Conservation (phyloP, 2,329 filamentous ascomycete species). For the Tolypocladium guangdongense region DNA sequence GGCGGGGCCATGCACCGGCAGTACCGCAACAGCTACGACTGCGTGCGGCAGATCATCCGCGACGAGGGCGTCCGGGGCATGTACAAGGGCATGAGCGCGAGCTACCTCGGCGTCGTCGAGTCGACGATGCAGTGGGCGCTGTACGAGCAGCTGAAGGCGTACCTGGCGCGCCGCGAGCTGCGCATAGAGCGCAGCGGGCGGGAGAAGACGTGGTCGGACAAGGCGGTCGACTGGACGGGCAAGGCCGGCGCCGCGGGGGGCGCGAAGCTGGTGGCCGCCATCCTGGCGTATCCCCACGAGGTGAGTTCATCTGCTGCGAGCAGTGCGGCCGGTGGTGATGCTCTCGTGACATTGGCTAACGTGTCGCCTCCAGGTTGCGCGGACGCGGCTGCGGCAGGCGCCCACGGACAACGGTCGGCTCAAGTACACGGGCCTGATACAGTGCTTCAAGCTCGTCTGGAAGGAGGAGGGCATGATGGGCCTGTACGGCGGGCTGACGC, state of each 20-base stretch:
- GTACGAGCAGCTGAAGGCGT: constrained; percentile 83
- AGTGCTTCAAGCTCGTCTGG: constrained; percentile 82
- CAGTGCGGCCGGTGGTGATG: background rate
- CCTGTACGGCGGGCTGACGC: constrained; percentile 83
- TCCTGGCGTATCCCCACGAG: constrained; percentile 88
- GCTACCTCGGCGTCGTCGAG: constrained; percentile 83
- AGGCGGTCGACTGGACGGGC: constrained; percentile 65
- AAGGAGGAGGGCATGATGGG: constrained; percentile 79
- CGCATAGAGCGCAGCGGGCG: constrained; percentile 46
- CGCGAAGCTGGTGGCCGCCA: constrained; percentile 75
- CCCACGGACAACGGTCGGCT: constrained; percentile 59
- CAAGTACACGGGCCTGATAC: constrained; percentile 81
- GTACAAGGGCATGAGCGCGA: constrained; percentile 84
- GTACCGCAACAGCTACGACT: constrained; percentile 85
- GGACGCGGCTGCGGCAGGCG: constrained; percentile 75
- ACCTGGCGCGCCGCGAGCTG: constrained; percentile 54
- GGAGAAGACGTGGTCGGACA: constrained; percentile 59
- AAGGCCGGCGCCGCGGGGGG: constrained; percentile 69
- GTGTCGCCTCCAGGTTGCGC: constrained; percentile 47
- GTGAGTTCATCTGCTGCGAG: constrained; percentile 32
- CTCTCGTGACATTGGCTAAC: background rate
- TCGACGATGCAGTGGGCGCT: constrained; percentile 88
- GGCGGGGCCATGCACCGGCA: constrained; percentile 46
- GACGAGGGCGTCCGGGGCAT: constrained; percentile 73
- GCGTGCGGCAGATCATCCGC: constrained; percentile 68